Base-by-base conservation (phyloP, 805 yeast species). In the Lipomyces starkeyi region DNA sequence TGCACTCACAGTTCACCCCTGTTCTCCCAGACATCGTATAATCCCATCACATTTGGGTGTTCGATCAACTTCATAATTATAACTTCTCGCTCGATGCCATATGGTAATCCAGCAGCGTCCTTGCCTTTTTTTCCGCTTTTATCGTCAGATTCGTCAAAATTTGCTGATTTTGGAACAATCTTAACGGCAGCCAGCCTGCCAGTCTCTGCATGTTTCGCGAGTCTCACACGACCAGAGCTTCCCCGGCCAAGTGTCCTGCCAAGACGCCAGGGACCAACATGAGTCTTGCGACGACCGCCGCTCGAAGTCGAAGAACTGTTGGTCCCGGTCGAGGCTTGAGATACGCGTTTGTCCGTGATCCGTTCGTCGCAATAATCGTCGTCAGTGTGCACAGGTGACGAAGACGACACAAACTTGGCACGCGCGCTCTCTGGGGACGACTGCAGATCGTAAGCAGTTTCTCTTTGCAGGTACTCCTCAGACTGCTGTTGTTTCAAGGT, bases 21-120 rank as follows among this genome's bases (percentile, higher is more conserved):
- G 72, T 96, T 94, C 79, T 95, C 99, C 98, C 98, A 95, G 29
- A 95, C 99, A 76, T 95, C 99, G 77, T 93, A 95, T 53, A 95
- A 82, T 32, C 95, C 90, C 86, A 95, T 88, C 29, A 95, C 95
- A 76, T 95, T 94, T 13, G 97, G 92, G 78, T 95, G 98, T 68
- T 95, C 91, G 58, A 95, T 86, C 55, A 95, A 83, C 80, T 95
- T 95, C 99, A 94, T 95, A 74, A 95, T 95, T 74, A 95, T 93
- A 71, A 95, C 97, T 78, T 95, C 99, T 73, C 98, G 86, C 80
- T 95, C 99, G 58, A 95, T 94, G 53, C 99, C 99, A 77, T 94
- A 93, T 2, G 97, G 97, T 66, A 91, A 83, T 0, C 92, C 91
- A 17, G 83, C 81, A n/a, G 84, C 83, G 66, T 84, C 86, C 2